Evolutionary conservation across 768 basidiomycete genomes (phyloP).

Genomic region (Boletus bicolor): DNA sequence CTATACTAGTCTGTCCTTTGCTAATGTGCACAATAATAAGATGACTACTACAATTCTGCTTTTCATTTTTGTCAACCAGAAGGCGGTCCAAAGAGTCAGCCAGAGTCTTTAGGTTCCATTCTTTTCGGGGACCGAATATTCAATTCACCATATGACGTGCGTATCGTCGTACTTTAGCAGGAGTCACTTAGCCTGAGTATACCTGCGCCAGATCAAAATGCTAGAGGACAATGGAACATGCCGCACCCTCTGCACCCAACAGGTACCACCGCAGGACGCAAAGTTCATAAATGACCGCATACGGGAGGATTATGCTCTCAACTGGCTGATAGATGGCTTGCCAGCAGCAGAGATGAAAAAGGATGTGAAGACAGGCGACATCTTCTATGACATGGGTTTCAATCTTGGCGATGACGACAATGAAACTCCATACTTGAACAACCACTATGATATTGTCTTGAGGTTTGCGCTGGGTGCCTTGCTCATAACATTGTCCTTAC

Average conservation of each 20-base stretch:
- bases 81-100: slow-evolving; percentile 67
- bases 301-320: slow-evolving; percentile 87
- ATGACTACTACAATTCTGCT: slow-evolving; percentile 88
- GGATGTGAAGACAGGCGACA: slow-evolving; percentile 73
- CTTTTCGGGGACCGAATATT: slow-evolving; percentile 97
- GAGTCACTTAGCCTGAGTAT: slow-evolving; percentile 6
- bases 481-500: slow-evolving; percentile 6
- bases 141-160: slow-evolving; percentile 81
- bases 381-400: slow-evolving; percentile 93
- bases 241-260: slow-evolving; percentile 61
- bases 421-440: slow-evolving; percentile 73
- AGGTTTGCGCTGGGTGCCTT: slow-evolving; percentile 41
- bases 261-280: slow-evolving; percentile 67
- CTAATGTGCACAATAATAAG: slow-evolving; percentile 36
- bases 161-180: slow-evolving; percentile 24
- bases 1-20: neutral
- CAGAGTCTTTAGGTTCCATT: slow-evolving; percentile 88
- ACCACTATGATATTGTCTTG: slow-evolving; percentile 87
- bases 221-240: slow-evolving; percentile 73
- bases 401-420: slow-evolving; percentile 78
- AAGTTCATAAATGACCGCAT: slow-evolving; percentile 92
- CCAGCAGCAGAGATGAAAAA: slow-evolving; percentile 92
- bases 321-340: slow-evolving; percentile 93
- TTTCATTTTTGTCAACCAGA: slow-evolving; percentile 85
- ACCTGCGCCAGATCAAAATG: slow-evolving; percentile 68